Evolutionary conservation across 2,329 filamentous ascomycete genomes (phyloP).

Genomic region (Phoma sp.): DNA sequence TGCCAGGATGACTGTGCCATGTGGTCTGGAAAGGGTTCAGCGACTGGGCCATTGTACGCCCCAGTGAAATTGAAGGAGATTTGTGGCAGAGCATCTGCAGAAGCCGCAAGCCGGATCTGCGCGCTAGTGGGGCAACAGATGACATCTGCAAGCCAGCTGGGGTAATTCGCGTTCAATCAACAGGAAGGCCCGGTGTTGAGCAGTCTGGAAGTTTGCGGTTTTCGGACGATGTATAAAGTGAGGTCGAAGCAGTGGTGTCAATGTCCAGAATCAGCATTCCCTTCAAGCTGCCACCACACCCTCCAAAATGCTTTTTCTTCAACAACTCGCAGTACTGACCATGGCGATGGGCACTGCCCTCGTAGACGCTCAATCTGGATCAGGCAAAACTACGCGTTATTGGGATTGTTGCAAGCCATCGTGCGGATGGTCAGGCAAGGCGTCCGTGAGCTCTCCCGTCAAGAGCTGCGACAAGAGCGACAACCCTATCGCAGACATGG

Average conservation of each 20-base stretch:
- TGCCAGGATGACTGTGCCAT: not conserved
- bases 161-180: not conserved
- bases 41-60: constrained; percentile 15
- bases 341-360: constrained; percentile 34
- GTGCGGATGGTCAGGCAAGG: constrained; percentile 67
- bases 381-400: constrained; percentile 46
- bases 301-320: constrained; percentile 36
- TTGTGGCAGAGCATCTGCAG: constrained; percentile 9
- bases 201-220: not conserved
- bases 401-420: constrained; percentile 74
- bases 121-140: not conserved
- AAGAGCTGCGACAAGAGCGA: constrained; percentile 63
- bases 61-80: constrained; percentile 16
- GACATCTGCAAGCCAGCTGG: not conserved
- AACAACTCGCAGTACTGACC: constrained; percentile 36
- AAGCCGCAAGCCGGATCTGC: constrained; percentile 13
- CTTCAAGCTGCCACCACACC: not conserved
- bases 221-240: not conserved
- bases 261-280: not conserved
- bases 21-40: not conserved
- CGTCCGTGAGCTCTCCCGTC: constrained; percentile 59
- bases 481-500: constrained; percentile 60
- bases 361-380: constrained; percentile 36
- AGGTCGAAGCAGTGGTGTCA: not conserved
- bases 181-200: not conserved